Evolutionary conservation across 371 early-diverging fungal species (phyloP).

Genomic region (Mucor plumbeus): DNA sequence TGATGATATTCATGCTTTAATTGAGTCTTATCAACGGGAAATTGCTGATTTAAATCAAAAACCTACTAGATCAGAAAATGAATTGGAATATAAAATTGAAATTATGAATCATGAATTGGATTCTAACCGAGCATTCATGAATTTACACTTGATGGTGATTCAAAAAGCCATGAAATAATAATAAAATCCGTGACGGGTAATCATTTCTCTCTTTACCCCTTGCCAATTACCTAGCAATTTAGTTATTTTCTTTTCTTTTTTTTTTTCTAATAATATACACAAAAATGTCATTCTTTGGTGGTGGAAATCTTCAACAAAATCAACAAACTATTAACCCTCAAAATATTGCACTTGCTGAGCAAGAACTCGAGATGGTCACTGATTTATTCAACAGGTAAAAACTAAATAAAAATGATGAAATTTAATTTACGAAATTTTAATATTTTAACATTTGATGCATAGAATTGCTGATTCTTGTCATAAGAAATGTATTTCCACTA

Average conservation of each 20-base stretch:
- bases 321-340: constrained; percentile 71
- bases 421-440: not conserved
- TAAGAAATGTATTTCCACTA: constrained; percentile 77
- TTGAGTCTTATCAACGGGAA: constrained; percentile 27
- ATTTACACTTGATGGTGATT: constrained; percentile 32
- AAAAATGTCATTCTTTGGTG: constrained; percentile 57
- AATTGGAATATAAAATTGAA: constrained; percentile 33
- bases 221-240: not conserved
- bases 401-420: not conserved
- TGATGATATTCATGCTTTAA: constrained; percentile 42
- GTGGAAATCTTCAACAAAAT: constrained; percentile 34
- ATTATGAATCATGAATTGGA: constrained; percentile 44
- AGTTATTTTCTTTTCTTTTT: not conserved
- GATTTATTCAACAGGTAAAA: constrained; percentile 80
- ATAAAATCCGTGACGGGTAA: constrained; percentile 12
- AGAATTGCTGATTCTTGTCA: constrained; percentile 85
- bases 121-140: constrained; percentile 47
- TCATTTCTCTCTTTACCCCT: not conserved
- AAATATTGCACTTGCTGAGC: constrained; percentile 83
- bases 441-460: not conserved
- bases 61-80: constrained; percentile 27
- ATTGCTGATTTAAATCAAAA: constrained; percentile 17
- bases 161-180: constrained; percentile 6
- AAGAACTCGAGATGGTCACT: constrained; percentile 84
- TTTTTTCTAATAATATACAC: no score